Base-by-base conservation (phyloP, 306 rosid species). In the Vigna trinervia region DNA sequence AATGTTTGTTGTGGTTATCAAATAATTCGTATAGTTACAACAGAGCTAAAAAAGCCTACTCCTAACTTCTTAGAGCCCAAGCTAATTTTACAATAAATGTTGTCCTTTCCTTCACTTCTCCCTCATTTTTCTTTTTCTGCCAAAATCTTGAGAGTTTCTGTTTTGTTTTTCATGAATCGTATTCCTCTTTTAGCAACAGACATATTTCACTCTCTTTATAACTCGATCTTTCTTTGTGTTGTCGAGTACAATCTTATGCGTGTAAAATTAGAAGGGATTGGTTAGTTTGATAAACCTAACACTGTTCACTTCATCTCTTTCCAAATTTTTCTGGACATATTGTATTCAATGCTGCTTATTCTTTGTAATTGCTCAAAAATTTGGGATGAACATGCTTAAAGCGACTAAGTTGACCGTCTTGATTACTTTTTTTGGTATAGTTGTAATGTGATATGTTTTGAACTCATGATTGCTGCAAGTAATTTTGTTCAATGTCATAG, bases 21-120 rank as follows among this genome's bases (percentile, higher is more conserved):
- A 58, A 47, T 41, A 68, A 69, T 78, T 28, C 46, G 14, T 63
- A 43, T 38, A 64, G 51, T 64, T 57, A 58, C 63, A 45, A 9
- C 34, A 62, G 47, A 64, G 76, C 85, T 65, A 57, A 80, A 80
- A 45, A 1, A 20, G 53, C 76, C 79, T 76, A 66, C 57, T 73
- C 38, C 8, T 57, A 57, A 20, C 30, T 54, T 20, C 28, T 8
- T 17, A 3, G 12, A 17, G 5, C 12, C 46, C 32, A 20, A 3
- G 48, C 71, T 38, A 38, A 77, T 74, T 78, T 69, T 73, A 74
- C 22, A 45, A 32, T 68, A 56, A 74, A 72, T 76, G 20, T 22
- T 30, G 66, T 12, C 60, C 45, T 77, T 47, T 48, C 62, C 38
- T 73, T 67, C 47, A 19, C n/a, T 70, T 61, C 26, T 71, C 43